Evolutionary conservation across 371 early-diverging fungal genomes (phyloP).

Genomic region (Apophysomyces sp.): DNA sequence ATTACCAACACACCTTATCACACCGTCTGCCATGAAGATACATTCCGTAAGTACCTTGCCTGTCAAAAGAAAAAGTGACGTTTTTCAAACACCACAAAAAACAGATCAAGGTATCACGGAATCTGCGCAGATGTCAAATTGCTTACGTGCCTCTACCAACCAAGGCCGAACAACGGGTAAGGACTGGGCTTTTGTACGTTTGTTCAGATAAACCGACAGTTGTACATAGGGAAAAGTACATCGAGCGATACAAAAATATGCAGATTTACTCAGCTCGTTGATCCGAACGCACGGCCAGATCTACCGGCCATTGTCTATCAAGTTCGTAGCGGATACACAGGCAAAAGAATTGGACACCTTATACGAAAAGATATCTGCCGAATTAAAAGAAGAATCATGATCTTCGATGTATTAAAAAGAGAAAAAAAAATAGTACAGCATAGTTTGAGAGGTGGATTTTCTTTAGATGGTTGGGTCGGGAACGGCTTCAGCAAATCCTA

Average conservation of each 20-base stretch:
- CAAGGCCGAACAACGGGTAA: slow-evolving; percentile 26
- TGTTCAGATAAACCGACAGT: neutral
- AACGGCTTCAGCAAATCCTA: slow-evolving; percentile 63
- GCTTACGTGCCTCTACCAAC: slow-evolving; percentile 29
- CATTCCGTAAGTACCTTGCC: slow-evolving; percentile 11
- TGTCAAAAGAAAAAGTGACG: too few species aligned
- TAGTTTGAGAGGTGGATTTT: slow-evolving; percentile 12
- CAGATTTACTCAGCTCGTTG: slow-evolving; percentile 14
- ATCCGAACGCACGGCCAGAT: slow-evolving; percentile 28
- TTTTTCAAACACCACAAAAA: too few species aligned
- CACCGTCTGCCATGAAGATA: slow-evolving; percentile 18
- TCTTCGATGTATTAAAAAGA: too few species aligned
- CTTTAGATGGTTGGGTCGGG: slow-evolving; percentile 7
- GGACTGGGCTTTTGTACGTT: neutral
- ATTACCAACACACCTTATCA: slow-evolving; percentile 30
- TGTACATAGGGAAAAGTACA: slow-evolving; percentile 25
- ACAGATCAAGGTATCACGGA: slow-evolving; percentile 38
- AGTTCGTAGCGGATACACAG: slow-evolving; percentile 37
- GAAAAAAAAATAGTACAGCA: neutral
- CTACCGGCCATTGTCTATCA: slow-evolving; percentile 26
- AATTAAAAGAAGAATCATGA: slow-evolving; percentile 12
- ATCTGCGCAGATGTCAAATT: slow-evolving; percentile 33
- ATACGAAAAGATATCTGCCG: slow-evolving; percentile 21
- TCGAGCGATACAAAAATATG: slow-evolving; percentile 26
- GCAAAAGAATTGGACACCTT: slow-evolving; percentile 30